Percentiles rank a stretch among this genome's conserved stretches.
These are phyloP conservation scores for Atalantia buxifolia DNA, from an alignment of 345 rosid genomes.

Conservation along the genomic window DNA sequence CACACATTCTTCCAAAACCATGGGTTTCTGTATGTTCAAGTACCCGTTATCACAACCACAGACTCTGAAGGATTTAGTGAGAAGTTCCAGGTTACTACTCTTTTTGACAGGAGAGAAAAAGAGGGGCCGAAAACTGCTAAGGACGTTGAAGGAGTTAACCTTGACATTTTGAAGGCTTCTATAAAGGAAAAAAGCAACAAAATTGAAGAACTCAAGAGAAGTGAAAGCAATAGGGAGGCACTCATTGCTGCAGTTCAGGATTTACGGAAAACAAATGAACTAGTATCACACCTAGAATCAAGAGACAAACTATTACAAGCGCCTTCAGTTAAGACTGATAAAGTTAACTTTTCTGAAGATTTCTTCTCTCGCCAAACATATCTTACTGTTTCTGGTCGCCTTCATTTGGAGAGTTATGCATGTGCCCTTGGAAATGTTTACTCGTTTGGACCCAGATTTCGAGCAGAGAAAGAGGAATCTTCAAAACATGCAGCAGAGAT, in stretches of 20 bases:
- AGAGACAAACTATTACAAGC: constrained; percentile 36
- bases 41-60: constrained; percentile 71
- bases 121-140: constrained; percentile 23
- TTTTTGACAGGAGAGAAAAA: constrained; percentile 29
- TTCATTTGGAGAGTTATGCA: constrained; percentile 88
- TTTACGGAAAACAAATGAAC: constrained; percentile 59
- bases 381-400: constrained; percentile 69
- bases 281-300: constrained; percentile 66
- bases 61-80: constrained; percentile 58
- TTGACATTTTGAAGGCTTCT: constrained; percentile 60
- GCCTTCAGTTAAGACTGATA: constrained; percentile 31
- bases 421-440: constrained; percentile 90
- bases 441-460: constrained; percentile 79
- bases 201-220: constrained; percentile 76
- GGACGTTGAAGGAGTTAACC: constrained; percentile 36
- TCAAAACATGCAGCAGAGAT: constrained; percentile 61
- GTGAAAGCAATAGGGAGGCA: constrained; percentile 79
- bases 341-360: constrained; percentile 37
- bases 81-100: constrained; percentile 60
- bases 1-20: constrained; percentile 65
- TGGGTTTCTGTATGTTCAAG: constrained; percentile 71
- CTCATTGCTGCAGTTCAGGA: constrained; percentile 63
- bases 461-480: constrained; percentile 51
- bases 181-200: constrained; percentile 53
- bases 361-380: constrained; percentile 57